Conservation (phyloP, 2,329 filamentous ascomycete genomes). For the Drechslera avenae region DNA sequence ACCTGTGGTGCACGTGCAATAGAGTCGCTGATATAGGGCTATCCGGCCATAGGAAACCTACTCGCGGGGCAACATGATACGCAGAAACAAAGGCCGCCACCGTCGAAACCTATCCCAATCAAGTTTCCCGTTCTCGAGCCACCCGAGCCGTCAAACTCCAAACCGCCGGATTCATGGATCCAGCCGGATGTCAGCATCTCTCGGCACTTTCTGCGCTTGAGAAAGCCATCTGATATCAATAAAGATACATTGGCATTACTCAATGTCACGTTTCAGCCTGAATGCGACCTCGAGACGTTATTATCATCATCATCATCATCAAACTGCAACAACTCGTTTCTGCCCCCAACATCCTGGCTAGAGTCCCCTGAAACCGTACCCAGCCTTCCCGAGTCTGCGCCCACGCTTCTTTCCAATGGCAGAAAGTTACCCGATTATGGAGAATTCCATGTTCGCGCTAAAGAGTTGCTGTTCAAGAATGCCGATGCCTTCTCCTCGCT, state of each 20-base stretch:
- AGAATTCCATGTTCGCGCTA: conserved; percentile 55
- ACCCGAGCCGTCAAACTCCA: conserved; percentile 34
- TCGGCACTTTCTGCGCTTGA: conserved; percentile 51
- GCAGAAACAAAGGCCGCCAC: conserved; percentile 53
- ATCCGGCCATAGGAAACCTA: conserved; percentile 37
- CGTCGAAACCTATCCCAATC: conserved; percentile 55
- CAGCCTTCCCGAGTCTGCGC: conserved; percentile 26
- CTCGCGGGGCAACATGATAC: conserved; percentile 49
- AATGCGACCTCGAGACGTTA: conserved; percentile 49
- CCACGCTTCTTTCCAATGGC: conserved; percentile 55
- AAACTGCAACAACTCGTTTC: conserved; percentile 43
- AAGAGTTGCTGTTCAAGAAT: conserved; percentile 61
- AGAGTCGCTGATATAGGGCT: conserved; percentile 36
- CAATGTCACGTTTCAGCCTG: conserved; percentile 49
- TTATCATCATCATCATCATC: conserved; percentile 36
- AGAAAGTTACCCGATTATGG: conserved; percentile 54
- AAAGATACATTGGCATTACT: conserved; percentile 48
- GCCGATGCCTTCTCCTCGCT: conserved; percentile 64
- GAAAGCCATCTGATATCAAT: conserved; percentile 51
- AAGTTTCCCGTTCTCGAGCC: conserved; percentile 58
- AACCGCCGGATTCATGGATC: conserved; percentile 41
- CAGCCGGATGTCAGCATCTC: conserved; percentile 49
- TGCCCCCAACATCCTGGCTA: conserved; percentile 49
- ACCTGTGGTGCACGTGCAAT: conserved; percentile 30
- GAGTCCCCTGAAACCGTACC: conserved; percentile 32